Evolutionary conservation across 257 asterid genomes (phyloP).

Genomic region (Osmanthus fragrans): DNA sequence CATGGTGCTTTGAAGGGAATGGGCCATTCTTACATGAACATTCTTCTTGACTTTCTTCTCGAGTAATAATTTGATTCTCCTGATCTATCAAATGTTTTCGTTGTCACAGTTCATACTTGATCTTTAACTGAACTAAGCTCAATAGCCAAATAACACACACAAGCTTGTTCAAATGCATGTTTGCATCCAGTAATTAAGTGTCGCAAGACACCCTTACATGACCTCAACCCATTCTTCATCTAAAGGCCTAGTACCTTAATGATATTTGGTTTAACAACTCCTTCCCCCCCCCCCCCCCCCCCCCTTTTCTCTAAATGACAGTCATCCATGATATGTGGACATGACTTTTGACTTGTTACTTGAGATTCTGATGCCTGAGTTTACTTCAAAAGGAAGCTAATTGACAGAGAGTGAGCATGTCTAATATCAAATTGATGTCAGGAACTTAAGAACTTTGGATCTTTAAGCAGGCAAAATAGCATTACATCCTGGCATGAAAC

Average conservation of each 20-base stretch:
- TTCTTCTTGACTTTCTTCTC: too few species aligned
- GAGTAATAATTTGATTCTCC: too few species aligned
- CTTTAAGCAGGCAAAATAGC: too few species aligned
- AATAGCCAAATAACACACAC: neutral
- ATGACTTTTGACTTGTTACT: too few species aligned
- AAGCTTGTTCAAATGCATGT: neutral
- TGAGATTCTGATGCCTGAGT: too few species aligned
- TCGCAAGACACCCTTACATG: neutral
- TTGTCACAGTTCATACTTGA: too few species aligned
- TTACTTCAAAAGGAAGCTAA: too few species aligned
- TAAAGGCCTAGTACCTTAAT: neutral
- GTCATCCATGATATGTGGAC: neutral
- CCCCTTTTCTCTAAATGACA: neutral
- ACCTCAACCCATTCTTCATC: neutral
- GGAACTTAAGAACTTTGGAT: too few species aligned
- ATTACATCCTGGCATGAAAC: neutral
- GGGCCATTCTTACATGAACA: neutral
- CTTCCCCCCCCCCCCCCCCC: too few species aligned
- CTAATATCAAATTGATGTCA: too few species aligned
- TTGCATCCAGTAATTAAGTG: neutral
- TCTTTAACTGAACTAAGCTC: too few species aligned
- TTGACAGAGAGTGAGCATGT: too few species aligned
- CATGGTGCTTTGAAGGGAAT: neutral
- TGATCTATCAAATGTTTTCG: neutral
- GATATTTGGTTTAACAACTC: neutral